Base-by-base conservation (phyloP, 768 basidiomycete species). In the Pholiota microspora region DNA sequence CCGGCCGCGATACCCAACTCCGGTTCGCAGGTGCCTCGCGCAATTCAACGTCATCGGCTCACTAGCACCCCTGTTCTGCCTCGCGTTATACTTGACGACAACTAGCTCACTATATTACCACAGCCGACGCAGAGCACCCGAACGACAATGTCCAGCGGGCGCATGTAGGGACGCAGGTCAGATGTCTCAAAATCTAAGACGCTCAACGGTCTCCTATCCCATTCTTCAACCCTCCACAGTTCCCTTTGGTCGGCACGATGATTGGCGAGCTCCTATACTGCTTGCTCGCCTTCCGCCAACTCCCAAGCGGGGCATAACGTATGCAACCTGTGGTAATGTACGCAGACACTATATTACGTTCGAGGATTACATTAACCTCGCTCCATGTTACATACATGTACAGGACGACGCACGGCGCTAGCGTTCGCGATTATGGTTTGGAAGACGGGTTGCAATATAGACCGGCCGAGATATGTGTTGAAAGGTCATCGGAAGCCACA, bases 171-270 rank as follows among this genome's bases (percentile, higher is more conserved):
- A 31, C 12, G 12, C 21, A 21, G 48, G 29, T 25, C 34, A 32
- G 34, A 51, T 51, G 51, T 51, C 51, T 51, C 40, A 51, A n/a
- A 5, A 51, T 51, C 23, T 40, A 21, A 51, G 51, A 51, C 51
- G 18, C 2, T 32, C n/a, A 28, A 16, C 13, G 4, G 15, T n/a
- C 38, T 42, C 40, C 38, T 51, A 28, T 40, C 18, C 16, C 38
- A 15, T 4, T n/a, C 40, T 44, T 18, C 8, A 32, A 21, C 24
- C 16, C n/a, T 5, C 10, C 32, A 16, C 18, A 9, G 6, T 27
- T 23, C 18, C 16, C 34, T 31, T 24, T 38, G 24, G 36, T 50
- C 35, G 24, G 35, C 34, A 36, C 27, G 18, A 27, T 16, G 24
- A 38, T 38, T 50, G 34, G 34, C 23, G 49, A 35, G 21, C 35